phyloP scores from a whole-genome alignment of 306 rosid genomes.

The Rubus idaeus region DNA sequence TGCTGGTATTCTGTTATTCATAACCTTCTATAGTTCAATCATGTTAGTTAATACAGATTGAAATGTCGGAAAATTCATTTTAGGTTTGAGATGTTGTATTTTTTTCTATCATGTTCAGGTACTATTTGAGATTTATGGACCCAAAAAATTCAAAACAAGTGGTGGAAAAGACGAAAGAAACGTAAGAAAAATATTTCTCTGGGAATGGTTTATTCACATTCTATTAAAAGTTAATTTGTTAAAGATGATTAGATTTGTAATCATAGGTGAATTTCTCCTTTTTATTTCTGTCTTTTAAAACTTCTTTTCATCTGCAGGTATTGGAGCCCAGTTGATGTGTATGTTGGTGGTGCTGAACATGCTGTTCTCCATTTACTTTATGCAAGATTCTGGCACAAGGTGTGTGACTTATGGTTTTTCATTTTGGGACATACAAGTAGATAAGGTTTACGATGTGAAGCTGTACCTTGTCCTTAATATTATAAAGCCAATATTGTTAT shows the following conservation, averaged over 20 bases:
- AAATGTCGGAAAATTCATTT: not conserved
- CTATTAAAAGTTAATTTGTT: not conserved
- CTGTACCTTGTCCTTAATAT: conserved; percentile 9
- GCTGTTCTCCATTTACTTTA: conserved; percentile 98
- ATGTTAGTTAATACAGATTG: not conserved
- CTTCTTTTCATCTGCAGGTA: conserved; percentile 53
- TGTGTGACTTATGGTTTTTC: conserved; percentile 32
- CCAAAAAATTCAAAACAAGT: conserved; percentile 73
- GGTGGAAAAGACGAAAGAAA: conserved; percentile 77
- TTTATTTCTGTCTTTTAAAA: conserved; percentile 13
- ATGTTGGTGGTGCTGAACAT: conserved; percentile 98
- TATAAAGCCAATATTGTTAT: conserved; percentile 13
- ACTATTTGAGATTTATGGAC: conserved; percentile 97
- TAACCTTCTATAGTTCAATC: conserved; percentile 17
- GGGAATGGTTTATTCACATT: not conserved
- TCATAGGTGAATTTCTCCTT: not conserved
- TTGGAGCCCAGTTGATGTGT: conserved; percentile 97
- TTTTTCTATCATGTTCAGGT: conserved; percentile 50
- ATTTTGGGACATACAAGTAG: conserved; percentile 4
- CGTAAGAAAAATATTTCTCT: conserved; percentile 32
- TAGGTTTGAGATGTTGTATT: not conserved
- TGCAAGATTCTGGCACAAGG: conserved; percentile 99
- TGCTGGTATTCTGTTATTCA: conserved; percentile 68
- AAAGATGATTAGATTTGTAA: not conserved
- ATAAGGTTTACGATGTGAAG: conserved; percentile 16